phyloP scores from a whole-genome alignment of 176 grass and related monocot species.

The Eleusine indica region DNA sequence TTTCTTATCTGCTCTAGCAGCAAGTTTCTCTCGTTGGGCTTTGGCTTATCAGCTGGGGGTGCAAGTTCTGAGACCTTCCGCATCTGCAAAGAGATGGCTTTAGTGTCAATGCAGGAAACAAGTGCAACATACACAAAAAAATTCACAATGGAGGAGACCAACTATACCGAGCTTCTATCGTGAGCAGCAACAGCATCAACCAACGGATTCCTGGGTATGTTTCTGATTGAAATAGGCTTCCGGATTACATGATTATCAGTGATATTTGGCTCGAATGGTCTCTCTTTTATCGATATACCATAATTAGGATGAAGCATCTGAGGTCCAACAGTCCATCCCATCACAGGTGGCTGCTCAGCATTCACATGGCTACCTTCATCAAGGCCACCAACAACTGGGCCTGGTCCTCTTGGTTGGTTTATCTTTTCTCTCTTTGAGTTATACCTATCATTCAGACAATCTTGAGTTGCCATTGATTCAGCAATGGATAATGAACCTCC shows the following conservation, averaged over 20 bases:
- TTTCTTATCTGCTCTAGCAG: constrained; percentile 97
- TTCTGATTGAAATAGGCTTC: constrained; percentile 71
- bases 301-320: constrained; percentile 79
- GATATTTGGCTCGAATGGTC: constrained; percentile 43
- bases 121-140: not conserved
- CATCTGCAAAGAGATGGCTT: constrained; percentile 66
- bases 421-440: constrained; percentile 42
- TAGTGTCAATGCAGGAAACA: constrained; percentile 37
- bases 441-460: constrained; percentile 31
- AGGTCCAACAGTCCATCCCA: constrained; percentile 59
- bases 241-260: constrained; percentile 51
- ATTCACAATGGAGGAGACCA: not conserved
- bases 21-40: constrained; percentile 68
- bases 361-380: constrained; percentile 32
- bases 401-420: constrained; percentile 17
- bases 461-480: constrained; percentile 42
- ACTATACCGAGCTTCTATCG: constrained; percentile 96
- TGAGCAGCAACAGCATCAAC: constrained; percentile 96
- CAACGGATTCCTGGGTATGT: constrained; percentile 87
- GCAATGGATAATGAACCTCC: not conserved
- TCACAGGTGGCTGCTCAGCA: constrained; percentile 48
- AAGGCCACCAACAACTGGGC: not conserved
- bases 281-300: constrained; percentile 57
- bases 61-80: constrained; percentile 83
- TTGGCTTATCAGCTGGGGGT: constrained; percentile 42